Conservation (phyloP, 805 yeast genomes). For the Kuraishia piskuri region DNA sequence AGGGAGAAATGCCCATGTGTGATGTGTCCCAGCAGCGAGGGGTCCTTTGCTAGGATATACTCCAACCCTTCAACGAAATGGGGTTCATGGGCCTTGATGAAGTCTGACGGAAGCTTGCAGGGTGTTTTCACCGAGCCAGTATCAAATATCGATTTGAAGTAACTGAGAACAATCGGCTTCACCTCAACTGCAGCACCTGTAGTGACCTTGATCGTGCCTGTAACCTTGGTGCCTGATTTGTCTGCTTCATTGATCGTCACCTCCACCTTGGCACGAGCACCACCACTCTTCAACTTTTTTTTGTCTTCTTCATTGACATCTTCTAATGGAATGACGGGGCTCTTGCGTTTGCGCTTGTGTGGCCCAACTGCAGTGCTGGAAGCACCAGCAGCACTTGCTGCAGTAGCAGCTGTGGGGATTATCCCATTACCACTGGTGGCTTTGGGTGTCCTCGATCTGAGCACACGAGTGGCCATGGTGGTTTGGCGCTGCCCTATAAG, state of each 20-base stretch:
- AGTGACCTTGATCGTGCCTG: background rate
- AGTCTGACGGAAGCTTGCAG: constrained; percentile 7
- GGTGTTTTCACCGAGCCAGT: background rate
- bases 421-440: background rate
- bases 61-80: constrained; percentile 17
- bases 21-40: constrained; percentile 10
- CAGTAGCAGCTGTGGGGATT: background rate
- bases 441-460: background rate
- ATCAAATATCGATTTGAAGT: background rate
- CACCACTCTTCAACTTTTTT: background rate
- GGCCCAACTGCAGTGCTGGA: background rate
- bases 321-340: too few species aligned
- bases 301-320: background rate
- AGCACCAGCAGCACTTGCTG: background rate
- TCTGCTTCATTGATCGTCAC: background rate
- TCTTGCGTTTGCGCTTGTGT: background rate
- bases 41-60: constrained; percentile 16
- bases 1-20: constrained; percentile 6
- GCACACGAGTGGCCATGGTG: background rate
- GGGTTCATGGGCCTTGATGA: constrained; percentile 9
- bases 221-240: background rate
- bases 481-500: too few species aligned
- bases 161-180: background rate
- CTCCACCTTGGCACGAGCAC: background rate
- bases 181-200: background rate